Conservation (phyloP, 2,329 filamentous ascomycete species). For the Pleoardoris graminearum region DNA sequence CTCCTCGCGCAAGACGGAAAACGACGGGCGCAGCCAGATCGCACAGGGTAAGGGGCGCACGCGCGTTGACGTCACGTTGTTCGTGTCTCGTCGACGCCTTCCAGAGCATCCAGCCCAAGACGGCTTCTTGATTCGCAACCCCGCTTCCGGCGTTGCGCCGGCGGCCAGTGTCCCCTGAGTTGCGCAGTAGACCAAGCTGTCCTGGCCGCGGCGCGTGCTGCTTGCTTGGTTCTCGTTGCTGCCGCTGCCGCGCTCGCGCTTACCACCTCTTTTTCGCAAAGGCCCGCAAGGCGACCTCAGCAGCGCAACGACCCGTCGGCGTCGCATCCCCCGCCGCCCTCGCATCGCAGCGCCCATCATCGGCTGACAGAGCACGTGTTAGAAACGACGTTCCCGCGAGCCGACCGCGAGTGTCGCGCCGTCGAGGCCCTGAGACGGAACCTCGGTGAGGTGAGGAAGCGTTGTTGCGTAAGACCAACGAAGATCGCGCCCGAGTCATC, state of each 20-base stretch:
- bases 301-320: neutral
- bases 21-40: neutral
- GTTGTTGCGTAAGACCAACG: conserved; percentile 3
- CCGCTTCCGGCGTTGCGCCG: conserved; percentile 1
- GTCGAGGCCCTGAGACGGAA: neutral
- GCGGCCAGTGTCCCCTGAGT: neutral
- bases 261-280: neutral
- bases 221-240: neutral
- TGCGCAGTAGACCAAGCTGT: neutral
- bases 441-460: conserved; percentile 7
- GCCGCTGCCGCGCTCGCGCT: conserved; percentile 5
- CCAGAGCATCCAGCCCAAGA: conserved; percentile 1
- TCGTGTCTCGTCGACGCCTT: conserved; percentile 6
- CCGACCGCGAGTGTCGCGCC: neutral
- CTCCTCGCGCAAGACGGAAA: neutral
- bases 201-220: conserved; percentile 1
- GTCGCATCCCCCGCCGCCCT: conserved; percentile 4
- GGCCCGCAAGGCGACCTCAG: neutral
- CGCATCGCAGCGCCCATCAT: neutral
- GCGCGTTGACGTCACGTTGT: conserved; percentile 6
- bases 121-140: conserved; percentile 4
- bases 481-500: conserved; percentile 6
- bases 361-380: neutral
- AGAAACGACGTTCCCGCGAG: neutral
- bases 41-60: conserved; percentile 5